Conservation (phyloP, 1,284 basidiomycete species). For the Rhizoctonia solani region DNA sequence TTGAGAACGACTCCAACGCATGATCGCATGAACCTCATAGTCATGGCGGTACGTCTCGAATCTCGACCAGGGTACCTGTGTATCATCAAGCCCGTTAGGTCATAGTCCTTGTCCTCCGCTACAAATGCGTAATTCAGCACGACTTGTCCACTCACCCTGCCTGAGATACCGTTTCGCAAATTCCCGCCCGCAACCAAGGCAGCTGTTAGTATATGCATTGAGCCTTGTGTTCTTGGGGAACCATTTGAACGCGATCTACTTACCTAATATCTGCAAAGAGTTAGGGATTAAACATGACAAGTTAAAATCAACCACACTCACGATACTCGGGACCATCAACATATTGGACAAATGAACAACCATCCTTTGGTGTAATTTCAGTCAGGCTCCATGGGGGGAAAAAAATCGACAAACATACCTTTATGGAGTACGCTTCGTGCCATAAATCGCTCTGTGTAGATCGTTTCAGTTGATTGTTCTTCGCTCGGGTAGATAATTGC, state of each 20-base stretch:
- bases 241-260: not conserved
- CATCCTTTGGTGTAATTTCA: conserved; percentile 2
- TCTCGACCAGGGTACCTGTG: conserved; percentile 31
- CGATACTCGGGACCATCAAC: conserved; percentile 27
- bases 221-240: not conserved
- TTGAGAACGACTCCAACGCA: conserved; percentile 1
- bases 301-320: not conserved
- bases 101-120: not conserved
- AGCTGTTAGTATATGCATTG: conserved; percentile 9
- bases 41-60: conserved; percentile 32
- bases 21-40: not conserved
- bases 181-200: conserved; percentile 24
- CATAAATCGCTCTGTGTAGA: conserved; percentile 25
- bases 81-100: not conserved
- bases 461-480: not conserved
- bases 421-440: conserved; percentile 31
- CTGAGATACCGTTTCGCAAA: conserved; percentile 30
- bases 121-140: not conserved
- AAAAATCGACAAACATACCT: not conserved
- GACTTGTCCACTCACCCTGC: conserved; percentile 3
- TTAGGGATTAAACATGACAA: not conserved
- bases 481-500: not conserved
- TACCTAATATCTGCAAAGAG: conserved; percentile 19
- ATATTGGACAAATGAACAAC: conserved; percentile 32
- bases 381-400: not conserved